phyloP scores from a whole-genome alignment of 2,329 filamentous ascomycete species.

The Chrysosporium queenslandicum region DNA sequence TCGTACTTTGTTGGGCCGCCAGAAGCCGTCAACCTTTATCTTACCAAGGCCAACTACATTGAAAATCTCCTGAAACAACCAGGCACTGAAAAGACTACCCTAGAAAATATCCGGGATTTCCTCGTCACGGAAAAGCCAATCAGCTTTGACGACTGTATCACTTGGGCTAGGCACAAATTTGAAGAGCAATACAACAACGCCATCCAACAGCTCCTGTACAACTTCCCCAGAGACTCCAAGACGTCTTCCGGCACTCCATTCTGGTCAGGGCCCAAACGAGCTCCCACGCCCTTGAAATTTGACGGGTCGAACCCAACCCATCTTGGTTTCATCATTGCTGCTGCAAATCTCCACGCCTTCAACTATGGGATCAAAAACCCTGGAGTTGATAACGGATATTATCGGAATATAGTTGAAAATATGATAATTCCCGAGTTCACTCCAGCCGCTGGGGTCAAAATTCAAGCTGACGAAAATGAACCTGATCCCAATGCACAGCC shows the following conservation, averaged over 20 bases:
- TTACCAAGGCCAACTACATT: conserved; percentile 84
- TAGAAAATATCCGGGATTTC: conserved; percentile 83
- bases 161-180: conserved; percentile 87
- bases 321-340: conserved; percentile 76
- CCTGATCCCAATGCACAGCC: conserved; percentile 73
- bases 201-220: conserved; percentile 88
- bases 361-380: conserved; percentile 96
- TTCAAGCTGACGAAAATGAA: conserved; percentile 91
- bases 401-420: conserved; percentile 70
- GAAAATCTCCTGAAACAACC: conserved; percentile 80
- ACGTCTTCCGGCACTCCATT: conserved; percentile 85
- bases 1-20: conserved; percentile 86
- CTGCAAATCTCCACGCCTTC: conserved; percentile 87
- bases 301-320: conserved; percentile 76
- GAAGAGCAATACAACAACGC: conserved; percentile 96
- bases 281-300: conserved; percentile 83
- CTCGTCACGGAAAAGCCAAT: conserved; percentile 84
- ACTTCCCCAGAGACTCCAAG: conserved; percentile 88
- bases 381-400: conserved; percentile 58
- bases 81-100: conserved; percentile 85
- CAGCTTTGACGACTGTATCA: conserved; percentile 90
- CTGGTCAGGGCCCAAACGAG: conserved; percentile 97
- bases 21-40: conserved; percentile 86
- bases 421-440: conserved; percentile 95
- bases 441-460: conserved; percentile 84